phyloP scores from a whole-genome alignment of 345 rosid genomes.

The Eucalyptus regnans region DNA sequence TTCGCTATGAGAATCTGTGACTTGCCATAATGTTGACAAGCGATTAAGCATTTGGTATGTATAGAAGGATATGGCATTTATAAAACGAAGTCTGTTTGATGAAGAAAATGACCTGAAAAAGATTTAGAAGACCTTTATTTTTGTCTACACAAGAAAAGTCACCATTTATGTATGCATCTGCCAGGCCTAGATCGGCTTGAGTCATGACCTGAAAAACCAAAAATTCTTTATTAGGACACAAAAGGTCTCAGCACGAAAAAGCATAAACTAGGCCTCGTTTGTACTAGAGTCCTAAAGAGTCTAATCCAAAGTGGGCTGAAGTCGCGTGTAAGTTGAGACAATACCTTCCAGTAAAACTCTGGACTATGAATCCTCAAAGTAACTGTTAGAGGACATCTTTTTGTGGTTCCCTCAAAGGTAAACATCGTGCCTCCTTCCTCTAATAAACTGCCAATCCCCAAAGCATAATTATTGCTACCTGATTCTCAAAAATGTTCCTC shows the following conservation, averaged over 20 bases:
- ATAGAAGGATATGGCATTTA: not conserved
- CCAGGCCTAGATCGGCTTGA: constrained; percentile 88
- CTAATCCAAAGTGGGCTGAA: not conserved
- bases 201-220: constrained; percentile 50
- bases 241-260: not conserved
- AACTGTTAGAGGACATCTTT: constrained; percentile 31
- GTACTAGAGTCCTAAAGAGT: not conserved
- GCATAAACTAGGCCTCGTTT: not conserved
- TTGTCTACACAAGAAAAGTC: constrained; percentile 73
- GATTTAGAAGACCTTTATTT: constrained; percentile 62
- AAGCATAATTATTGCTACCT: not conserved
- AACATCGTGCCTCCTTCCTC: constrained; percentile 77
- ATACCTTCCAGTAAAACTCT: constrained; percentile 89
- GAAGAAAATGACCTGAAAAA: constrained; percentile 34
- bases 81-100: not conserved
- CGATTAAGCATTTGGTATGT: not conserved
- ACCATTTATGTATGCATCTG: constrained; percentile 75
- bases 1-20: constrained; percentile 67
- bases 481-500: not conserved
- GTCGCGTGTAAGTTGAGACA: not conserved
- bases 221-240: not conserved
- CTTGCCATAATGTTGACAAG: not conserved
- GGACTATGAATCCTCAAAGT: constrained; percentile 62
- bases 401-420: constrained; percentile 21
- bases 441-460: constrained; percentile 21